phyloP scores from a whole-genome alignment of 371 early-diverging fungal genomes.

The Cokeromyces recurvatus region DNA sequence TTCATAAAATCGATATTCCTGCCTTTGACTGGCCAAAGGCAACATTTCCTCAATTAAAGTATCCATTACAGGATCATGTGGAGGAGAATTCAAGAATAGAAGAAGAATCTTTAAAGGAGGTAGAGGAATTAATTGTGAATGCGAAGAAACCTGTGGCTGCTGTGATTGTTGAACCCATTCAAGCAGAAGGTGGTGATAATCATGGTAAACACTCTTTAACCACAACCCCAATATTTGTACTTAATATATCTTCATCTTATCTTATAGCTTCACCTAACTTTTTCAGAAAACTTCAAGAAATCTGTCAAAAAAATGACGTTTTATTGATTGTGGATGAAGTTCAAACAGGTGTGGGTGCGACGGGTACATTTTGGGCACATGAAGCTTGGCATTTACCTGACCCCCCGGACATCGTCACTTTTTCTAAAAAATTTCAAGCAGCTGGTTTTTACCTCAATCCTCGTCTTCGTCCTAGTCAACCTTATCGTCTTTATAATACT shows the following conservation, averaged over 20 bases:
- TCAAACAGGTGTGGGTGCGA: conserved; percentile 82
- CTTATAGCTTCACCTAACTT: conserved; percentile 58
- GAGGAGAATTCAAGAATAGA: conserved; percentile 57
- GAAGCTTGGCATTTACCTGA: conserved; percentile 63
- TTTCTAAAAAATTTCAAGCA: conserved; percentile 76
- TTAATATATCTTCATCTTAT: too few relatives aligned
- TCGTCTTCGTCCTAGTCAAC: conserved; percentile 54
- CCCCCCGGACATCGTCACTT: conserved; percentile 75
- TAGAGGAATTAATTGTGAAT: conserved; percentile 47
- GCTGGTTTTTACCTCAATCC: conserved; percentile 65
- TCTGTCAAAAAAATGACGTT: conserved; percentile 61
- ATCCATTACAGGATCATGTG: conserved; percentile 54
- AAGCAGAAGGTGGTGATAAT: conserved; percentile 84
- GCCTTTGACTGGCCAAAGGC: conserved; percentile 68
- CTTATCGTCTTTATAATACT: conserved; percentile 71
- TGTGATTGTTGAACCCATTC: conserved; percentile 78
- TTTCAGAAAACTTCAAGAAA: conserved; percentile 59
- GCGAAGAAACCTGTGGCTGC: conserved; percentile 62
- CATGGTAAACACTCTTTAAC: conserved; percentile 27
- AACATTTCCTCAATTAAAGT: conserved; percentile 59
- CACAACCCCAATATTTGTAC: too few relatives aligned
- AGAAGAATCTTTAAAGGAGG: conserved; percentile 44
- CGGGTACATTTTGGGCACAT: conserved; percentile 80
- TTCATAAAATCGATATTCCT: conserved; percentile 73
- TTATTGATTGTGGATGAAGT: conserved; percentile 83